phyloP scores from a whole-genome alignment of 2,329 filamentous ascomycete genomes.

The Colletotrichum plurivorum region DNA sequence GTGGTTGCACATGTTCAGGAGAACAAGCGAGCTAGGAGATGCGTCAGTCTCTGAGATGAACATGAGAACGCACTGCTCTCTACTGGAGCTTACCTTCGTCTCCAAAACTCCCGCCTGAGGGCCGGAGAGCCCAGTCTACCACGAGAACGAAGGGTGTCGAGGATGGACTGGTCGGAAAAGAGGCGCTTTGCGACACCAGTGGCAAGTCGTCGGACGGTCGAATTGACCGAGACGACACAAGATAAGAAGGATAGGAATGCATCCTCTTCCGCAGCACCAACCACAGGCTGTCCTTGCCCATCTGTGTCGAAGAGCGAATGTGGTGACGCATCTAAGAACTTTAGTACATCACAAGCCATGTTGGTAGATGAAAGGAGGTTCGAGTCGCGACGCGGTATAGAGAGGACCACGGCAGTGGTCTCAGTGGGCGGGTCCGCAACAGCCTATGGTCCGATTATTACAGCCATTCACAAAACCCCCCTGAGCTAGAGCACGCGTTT shows the following conservation, averaged over 20 bases:
- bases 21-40: conserved; percentile 56
- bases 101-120: conserved; percentile 66
- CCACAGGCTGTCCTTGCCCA: conserved; percentile 8
- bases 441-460: conserved; percentile 47
- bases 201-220: conserved; percentile 63
- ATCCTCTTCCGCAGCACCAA: conserved; percentile 47
- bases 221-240: conserved; percentile 67
- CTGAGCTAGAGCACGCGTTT: neutral
- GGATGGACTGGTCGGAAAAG: conserved; percentile 56
- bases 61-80: neutral
- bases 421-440: conserved; percentile 56
- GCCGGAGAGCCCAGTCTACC: conserved; percentile 53
- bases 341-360: conserved; percentile 67
- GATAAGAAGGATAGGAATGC: conserved; percentile 67
- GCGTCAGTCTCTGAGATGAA: neutral
- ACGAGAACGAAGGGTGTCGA: conserved; percentile 53
- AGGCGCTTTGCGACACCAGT: conserved; percentile 63
- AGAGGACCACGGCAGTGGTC: conserved; percentile 47
- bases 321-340: conserved; percentile 69
- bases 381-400: conserved; percentile 55
- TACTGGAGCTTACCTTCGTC: conserved; percentile 58
- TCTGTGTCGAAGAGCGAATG: conserved; percentile 60
- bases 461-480: too few relatives aligned
- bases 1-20: conserved; percentile 65
- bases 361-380: conserved; percentile 55